These are phyloP conservation scores for Phytopythium delawarense DNA, from an alignment of 352 stramenopile species.

Conservation along the genomic window DNA sequence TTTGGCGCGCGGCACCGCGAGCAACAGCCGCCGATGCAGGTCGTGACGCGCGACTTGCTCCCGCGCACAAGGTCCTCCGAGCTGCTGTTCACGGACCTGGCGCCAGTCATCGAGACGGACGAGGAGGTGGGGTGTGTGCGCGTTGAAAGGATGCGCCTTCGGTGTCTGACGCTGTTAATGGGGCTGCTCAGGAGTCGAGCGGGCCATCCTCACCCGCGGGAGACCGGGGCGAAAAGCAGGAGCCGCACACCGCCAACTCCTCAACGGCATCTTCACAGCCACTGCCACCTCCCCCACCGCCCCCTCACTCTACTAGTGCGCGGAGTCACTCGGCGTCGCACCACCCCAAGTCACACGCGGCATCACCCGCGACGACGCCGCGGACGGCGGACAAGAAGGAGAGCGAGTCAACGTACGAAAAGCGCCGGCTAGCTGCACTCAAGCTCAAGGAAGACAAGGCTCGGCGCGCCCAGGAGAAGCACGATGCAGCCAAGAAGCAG, in stretches of 20 bases:
- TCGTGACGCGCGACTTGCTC: slow-evolving; percentile 3
- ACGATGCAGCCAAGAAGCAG: slow-evolving; percentile 59
- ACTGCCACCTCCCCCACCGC: not conserved
- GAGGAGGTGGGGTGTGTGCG: slow-evolving; percentile 22
- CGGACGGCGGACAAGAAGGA: slow-evolving; percentile 6
- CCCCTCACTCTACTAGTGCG: not conserved
- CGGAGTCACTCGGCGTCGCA: not conserved
- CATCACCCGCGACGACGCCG: not conserved
- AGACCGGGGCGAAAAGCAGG: not conserved
- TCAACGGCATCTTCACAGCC: not conserved
- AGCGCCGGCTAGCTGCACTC: slow-evolving; percentile 47
- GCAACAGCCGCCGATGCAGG: slow-evolving; percentile 19
- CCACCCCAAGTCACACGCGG: not conserved
- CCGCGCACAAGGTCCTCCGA: slow-evolving; percentile 17
- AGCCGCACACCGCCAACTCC: not conserved
- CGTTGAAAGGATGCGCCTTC: too few relatives aligned
- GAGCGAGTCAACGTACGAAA: slow-evolving; percentile 40
- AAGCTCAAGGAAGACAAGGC: slow-evolving; percentile 74
- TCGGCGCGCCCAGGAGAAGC: slow-evolving; percentile 50
- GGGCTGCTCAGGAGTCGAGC: slow-evolving; percentile 11
- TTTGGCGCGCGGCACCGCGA: slow-evolving; percentile 14
- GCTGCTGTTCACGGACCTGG: slow-evolving; percentile 36
- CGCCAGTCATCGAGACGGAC: slow-evolving; percentile 44
- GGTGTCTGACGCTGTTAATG: not conserved
- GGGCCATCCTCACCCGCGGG: slow-evolving; percentile 15